phyloP scores from a whole-genome alignment of 23 red algal species.

The Cyanidium caldarium region DNA sequence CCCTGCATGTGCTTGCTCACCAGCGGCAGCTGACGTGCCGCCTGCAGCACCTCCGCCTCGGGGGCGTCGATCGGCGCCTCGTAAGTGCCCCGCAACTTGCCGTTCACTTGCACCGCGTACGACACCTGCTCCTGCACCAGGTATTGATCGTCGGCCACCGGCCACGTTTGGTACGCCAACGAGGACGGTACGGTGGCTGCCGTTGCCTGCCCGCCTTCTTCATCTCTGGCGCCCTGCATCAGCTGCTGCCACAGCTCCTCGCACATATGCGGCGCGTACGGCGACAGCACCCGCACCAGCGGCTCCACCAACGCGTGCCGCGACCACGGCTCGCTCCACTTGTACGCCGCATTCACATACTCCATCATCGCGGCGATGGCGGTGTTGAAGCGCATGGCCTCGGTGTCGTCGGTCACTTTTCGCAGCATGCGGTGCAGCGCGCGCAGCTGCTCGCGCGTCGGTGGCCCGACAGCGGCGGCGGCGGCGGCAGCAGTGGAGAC shows the following conservation, averaged over 20 bases:
- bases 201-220: not conserved
- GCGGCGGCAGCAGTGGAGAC: too few species aligned
- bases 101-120: conserved; percentile 83
- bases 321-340: conserved; percentile 37
- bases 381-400: conserved; percentile 88
- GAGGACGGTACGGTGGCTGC: not conserved
- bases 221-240: conserved; percentile 6
- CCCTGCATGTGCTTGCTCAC: conserved; percentile 34
- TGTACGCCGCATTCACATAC: conserved; percentile 70
- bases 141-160: conserved; percentile 35
- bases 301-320: conserved; percentile 32
- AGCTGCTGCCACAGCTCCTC: conserved; percentile 90
- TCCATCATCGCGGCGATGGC: conserved; percentile 94
- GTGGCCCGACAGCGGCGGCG: too few species aligned
- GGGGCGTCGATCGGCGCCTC: conserved; percentile 27
- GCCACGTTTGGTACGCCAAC: conserved; percentile 52
- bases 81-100: conserved; percentile 57
- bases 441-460: conserved; percentile 50
- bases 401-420: conserved; percentile 58
- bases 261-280: conserved; percentile 79
- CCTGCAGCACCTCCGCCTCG: conserved; percentile 42
- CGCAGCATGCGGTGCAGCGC: conserved; percentile 66
- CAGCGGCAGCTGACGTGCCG: conserved; percentile 24
- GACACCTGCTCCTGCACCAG: conserved; percentile 38
- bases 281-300: conserved; percentile 57